Conservation (phyloP, 2,329 filamentous ascomycete species). For the Claviceps arundinis region DNA sequence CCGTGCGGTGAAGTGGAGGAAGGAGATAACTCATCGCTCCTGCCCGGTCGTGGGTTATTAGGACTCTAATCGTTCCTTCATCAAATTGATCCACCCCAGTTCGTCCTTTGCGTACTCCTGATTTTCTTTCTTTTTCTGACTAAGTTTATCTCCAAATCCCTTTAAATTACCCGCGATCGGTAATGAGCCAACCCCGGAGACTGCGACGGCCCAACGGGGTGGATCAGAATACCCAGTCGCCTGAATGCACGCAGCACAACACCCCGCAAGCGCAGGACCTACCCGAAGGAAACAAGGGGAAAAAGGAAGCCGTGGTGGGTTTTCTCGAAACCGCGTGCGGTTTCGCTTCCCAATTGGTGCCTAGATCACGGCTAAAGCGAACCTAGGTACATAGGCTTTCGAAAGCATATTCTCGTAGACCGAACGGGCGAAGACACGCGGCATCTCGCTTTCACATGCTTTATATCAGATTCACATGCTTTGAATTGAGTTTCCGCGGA, state of each 20-base stretch:
- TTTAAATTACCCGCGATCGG: not conserved
- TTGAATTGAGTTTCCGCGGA: no score
- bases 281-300: not conserved
- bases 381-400: not conserved
- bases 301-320: not conserved
- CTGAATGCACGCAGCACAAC: not conserved
- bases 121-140: not conserved
- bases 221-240: not conserved
- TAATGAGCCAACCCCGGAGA: not conserved
- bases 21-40: not conserved
- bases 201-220: not conserved
- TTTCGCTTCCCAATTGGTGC: not conserved
- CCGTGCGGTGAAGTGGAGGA: not conserved
- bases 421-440: no score
- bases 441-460: no score
- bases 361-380: not conserved
- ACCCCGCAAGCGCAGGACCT: not conserved
- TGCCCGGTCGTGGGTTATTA: not conserved
- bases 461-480: no score
- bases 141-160: not conserved
- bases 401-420: no score
- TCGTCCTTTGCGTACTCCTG: not conserved
- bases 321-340: not conserved
- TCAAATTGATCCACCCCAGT: not conserved
- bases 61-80: not conserved